Evolutionary conservation across 2,329 filamentous ascomycete genomes (phyloP).

Genomic region (Colletotrichum sp.): DNA sequence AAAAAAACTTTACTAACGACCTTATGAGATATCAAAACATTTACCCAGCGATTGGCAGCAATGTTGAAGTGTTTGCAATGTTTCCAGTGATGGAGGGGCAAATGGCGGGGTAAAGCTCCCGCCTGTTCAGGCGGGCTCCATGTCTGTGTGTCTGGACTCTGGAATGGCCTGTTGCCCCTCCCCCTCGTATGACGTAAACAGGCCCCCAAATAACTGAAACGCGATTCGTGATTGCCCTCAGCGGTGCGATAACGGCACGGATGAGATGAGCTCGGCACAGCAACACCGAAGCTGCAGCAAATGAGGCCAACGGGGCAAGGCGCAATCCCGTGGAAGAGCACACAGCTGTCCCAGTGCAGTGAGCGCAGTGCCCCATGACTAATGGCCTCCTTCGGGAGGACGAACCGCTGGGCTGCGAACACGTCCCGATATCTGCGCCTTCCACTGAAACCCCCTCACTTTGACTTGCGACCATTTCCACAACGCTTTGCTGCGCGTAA

Average conservation of each 20-base stretch:
- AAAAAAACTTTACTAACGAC: background rate
- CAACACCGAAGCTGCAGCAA: conserved; percentile 16
- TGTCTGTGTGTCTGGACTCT: background rate
- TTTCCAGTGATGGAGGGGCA: background rate
- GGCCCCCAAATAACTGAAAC: background rate
- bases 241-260: background rate
- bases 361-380: background rate
- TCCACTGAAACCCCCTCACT: background rate
- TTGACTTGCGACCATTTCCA: background rate
- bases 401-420: background rate
- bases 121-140: background rate
- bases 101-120: background rate
- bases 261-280: conserved; percentile 4
- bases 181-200: conserved; percentile 12
- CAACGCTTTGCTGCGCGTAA: background rate
- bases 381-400: conserved; percentile 3
- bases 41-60: background rate
- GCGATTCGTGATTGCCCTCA: background rate
- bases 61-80: background rate
- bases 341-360: background rate
- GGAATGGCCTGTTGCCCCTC: background rate
- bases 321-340: background rate
- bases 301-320: background rate
- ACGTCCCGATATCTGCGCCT: background rate
- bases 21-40: background rate